Conservation (phyloP, 2,329 filamentous ascomycete species). For the Ceratocystis eucalypticola region DNA sequence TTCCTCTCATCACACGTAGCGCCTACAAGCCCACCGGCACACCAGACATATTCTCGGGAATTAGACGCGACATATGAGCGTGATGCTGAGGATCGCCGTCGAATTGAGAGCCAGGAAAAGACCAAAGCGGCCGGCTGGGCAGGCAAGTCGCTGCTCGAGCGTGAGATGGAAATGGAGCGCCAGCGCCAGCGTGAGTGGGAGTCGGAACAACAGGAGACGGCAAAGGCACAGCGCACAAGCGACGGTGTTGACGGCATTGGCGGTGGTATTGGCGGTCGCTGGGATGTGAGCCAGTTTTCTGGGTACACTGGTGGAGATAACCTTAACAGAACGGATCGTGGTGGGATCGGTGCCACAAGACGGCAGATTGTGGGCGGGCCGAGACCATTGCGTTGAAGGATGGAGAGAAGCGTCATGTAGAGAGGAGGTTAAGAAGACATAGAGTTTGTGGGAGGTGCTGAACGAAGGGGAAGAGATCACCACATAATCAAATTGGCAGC, state of each 20-base stretch:
- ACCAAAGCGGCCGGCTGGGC: constrained; percentile 48
- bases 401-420: constrained; percentile 29
- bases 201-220: constrained; percentile 53
- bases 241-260: constrained; percentile 49
- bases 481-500: not conserved
- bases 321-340: constrained; percentile 50
- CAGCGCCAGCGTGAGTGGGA: constrained; percentile 72
- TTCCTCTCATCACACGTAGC: constrained; percentile 32
- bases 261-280: constrained; percentile 52
- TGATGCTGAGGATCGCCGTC: constrained; percentile 49
- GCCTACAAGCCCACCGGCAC: constrained; percentile 32
- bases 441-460: not conserved
- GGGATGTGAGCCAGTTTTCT: constrained; percentile 64
- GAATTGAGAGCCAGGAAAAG: constrained; percentile 42
- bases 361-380: constrained; percentile 70
- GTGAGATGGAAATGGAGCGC: constrained; percentile 68
- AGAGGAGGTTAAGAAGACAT: not conserved
- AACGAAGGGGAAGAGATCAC: not conserved
- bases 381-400: constrained; percentile 30
- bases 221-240: constrained; percentile 38
- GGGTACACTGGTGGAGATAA: constrained; percentile 64
- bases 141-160: constrained; percentile 53
- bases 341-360: constrained; percentile 53
- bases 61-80: constrained; percentile 46
- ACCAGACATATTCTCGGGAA: constrained; percentile 42